These are phyloP conservation scores for Tylopilus sp. DNA, from an alignment of 1,284 basidiomycete species.

Conservation along the genomic window DNA sequence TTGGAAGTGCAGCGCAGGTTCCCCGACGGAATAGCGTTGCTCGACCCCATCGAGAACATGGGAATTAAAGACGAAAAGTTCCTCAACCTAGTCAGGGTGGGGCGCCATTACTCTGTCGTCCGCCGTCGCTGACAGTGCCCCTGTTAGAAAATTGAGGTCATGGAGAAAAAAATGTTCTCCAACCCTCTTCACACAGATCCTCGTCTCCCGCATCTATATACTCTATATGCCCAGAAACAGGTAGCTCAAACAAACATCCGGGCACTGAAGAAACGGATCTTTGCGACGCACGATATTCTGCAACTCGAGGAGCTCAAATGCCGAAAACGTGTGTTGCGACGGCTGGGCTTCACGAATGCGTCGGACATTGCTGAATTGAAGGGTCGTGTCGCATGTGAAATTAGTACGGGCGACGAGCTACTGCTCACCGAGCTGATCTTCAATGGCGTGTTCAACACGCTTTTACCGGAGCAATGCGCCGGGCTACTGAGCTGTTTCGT, in stretches of 20 bases:
- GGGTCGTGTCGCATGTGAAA: slow-evolving; percentile 97
- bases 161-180: slow-evolving; percentile 79
- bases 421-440: slow-evolving; percentile 97
- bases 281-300: slow-evolving; percentile 87
- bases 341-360: slow-evolving; percentile 85
- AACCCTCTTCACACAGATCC: slow-evolving; percentile 75
- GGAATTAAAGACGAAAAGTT: slow-evolving; percentile 95
- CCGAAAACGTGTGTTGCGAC: slow-evolving; percentile 89
- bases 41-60: slow-evolving; percentile 97
- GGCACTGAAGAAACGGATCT: slow-evolving; percentile 78
- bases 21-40: slow-evolving; percentile 79
- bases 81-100: slow-evolving; percentile 78
- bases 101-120: neutral
- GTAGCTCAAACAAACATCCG: slow-evolving; percentile 69
- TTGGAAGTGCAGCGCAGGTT: slow-evolving; percentile 88
- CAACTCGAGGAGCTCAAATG: slow-evolving; percentile 97
- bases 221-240: slow-evolving; percentile 77
- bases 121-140: slow-evolving; percentile 2
- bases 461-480: slow-evolving; percentile 90
- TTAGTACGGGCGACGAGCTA: slow-evolving; percentile 95
- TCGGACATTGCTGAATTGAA: slow-evolving; percentile 98
- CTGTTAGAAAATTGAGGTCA: slow-evolving; percentile 78
- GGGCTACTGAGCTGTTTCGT: slow-evolving; percentile 95
- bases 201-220: slow-evolving; percentile 75
- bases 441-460: slow-evolving; percentile 91